Evolutionary conservation across 129 eudicot species (phyloP).

Genomic region (Tanacetum coccineum): DNA sequence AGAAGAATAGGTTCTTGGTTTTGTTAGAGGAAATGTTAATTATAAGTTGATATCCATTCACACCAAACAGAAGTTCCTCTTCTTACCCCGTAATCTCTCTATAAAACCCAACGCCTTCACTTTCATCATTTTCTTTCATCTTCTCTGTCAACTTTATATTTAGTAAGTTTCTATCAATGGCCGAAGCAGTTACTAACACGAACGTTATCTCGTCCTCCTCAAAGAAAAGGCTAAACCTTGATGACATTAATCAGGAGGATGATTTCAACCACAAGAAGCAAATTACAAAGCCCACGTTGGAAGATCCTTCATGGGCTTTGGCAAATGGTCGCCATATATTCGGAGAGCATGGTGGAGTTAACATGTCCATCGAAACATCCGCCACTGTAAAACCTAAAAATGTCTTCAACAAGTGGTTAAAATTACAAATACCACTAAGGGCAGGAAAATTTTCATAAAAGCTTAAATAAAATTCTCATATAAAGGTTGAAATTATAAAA

Average conservation of each 20-base stretch:
- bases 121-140: not conserved
- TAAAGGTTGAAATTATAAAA: too few relatives aligned
- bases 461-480: too few relatives aligned
- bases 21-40: too few relatives aligned
- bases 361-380: slow-evolving; percentile 79
- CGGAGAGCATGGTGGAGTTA: slow-evolving; percentile 74
- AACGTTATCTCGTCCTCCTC: slow-evolving; percentile 19
- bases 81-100: not conserved
- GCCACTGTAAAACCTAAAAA: too few relatives aligned
- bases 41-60: not conserved
- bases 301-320: slow-evolving; percentile 42
- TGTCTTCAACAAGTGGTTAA: too few relatives aligned
- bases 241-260: slow-evolving; percentile 19
- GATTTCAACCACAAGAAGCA: slow-evolving; percentile 23
- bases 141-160: slow-evolving; percentile 8
- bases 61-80: not conserved
- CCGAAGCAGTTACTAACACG: slow-evolving; percentile 21
- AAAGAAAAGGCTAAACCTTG: slow-evolving; percentile 39
- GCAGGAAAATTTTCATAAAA: too few relatives aligned
- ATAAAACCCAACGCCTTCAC: slow-evolving; percentile 17
- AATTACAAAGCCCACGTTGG: slow-evolving; percentile 23
- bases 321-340: slow-evolving; percentile 66
- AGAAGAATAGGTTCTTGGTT: too few relatives aligned
- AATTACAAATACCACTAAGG: too few relatives aligned
- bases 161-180: slow-evolving; percentile 23